phyloP scores from a whole-genome alignment of 441 rosid genomes.

The Iberis amara region DNA sequence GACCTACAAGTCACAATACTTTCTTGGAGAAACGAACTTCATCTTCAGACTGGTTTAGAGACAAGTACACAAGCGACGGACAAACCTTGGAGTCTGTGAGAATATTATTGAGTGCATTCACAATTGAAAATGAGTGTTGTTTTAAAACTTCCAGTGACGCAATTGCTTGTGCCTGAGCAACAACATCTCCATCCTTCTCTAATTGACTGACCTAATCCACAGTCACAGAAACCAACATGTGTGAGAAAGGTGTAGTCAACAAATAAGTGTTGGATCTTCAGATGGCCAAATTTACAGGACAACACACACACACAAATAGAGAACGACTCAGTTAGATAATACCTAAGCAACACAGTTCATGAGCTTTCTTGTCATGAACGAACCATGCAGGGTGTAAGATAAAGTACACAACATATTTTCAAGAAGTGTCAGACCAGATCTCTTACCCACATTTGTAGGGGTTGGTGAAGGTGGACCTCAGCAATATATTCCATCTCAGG shows the following conservation, averaged over 20 bases:
- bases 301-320: slow-evolving; percentile 6
- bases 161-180: slow-evolving; percentile 93
- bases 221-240: slow-evolving; percentile 21
- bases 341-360: slow-evolving; percentile 10
- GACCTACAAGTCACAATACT: slow-evolving; percentile 46
- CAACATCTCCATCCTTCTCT: slow-evolving; percentile 98
- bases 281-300: slow-evolving; percentile 9
- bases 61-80: slow-evolving; percentile 25
- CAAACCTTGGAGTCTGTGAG: slow-evolving; percentile 81
- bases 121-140: slow-evolving; percentile 71
- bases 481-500: slow-evolving; percentile 98
- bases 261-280: slow-evolving; percentile 18
- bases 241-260: slow-evolving; percentile 13
- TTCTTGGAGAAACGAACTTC: slow-evolving; percentile 11
- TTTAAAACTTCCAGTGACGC: slow-evolving; percentile 67
- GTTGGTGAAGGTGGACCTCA: slow-evolving; percentile 95
- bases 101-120: slow-evolving; percentile 72
- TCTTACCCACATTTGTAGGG: slow-evolving; percentile 99
- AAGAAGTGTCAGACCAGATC: slow-evolving; percentile 14
- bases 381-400: slow-evolving; percentile 18
- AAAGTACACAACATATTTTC: slow-evolving; percentile 16
- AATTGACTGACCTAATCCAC: slow-evolving; percentile 72
- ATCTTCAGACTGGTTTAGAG: slow-evolving; percentile 17
- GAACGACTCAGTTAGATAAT: slow-evolving; percentile 12
- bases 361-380: slow-evolving; percentile 17